These are phyloP conservation scores for Entomortierella chlamydospora DNA, from an alignment of 192 early-diverging fungal species.

Conservation along the genomic window DNA sequence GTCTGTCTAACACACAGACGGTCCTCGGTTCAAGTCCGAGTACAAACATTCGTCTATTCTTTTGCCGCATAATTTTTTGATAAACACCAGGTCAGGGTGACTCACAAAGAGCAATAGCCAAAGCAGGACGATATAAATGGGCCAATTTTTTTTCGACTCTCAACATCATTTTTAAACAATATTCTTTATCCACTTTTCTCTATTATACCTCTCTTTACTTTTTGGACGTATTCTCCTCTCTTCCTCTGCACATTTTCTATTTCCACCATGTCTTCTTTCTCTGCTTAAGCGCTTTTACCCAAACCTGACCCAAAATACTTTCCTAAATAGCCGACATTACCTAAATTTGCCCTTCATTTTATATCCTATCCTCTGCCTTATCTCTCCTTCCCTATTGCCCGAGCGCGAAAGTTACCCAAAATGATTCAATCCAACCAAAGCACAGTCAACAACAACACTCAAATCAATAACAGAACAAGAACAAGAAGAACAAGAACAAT, in stretches of 20 bases:
- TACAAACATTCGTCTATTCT: constrained; percentile 33
- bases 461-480: constrained; percentile 14
- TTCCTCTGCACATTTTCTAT: background rate
- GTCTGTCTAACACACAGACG: constrained; percentile 57
- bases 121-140: constrained; percentile 15
- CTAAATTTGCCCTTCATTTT: background rate
- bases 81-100: background rate
- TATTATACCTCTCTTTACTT: background rate
- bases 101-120: background rate
- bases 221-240: constrained; percentile 7
- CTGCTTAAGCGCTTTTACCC: constrained; percentile 12
- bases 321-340: no score
- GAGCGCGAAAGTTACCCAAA: constrained; percentile 5
- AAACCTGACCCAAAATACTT: no score
- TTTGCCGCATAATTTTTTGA: background rate
- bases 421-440: constrained; percentile 6
- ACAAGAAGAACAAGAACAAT: constrained; percentile 12
- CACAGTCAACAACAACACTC: background rate
- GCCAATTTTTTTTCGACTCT: constrained; percentile 7
- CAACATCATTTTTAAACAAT: background rate
- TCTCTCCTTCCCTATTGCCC: background rate
- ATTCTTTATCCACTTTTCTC: background rate
- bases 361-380: background rate
- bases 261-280: constrained; percentile 29
- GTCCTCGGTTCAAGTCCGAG: constrained; percentile 56